A percentile compares a stretch with the other conserved stretches of the same genome.
Conservation (phyloP, 176 grass and related monocot species). For the Aegilops longissima region DNA sequence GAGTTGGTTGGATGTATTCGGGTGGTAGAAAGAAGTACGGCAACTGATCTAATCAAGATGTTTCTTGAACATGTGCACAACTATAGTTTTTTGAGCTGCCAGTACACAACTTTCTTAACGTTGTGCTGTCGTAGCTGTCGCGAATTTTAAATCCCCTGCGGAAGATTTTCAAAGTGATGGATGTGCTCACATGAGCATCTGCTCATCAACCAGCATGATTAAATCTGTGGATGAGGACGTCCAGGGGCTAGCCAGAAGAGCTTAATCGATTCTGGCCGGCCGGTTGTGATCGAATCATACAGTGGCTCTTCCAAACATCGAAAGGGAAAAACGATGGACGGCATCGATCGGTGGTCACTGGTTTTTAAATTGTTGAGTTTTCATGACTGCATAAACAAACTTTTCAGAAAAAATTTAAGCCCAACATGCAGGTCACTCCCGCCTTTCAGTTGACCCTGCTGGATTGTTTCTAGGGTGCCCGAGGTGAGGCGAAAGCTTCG, state of each 20-base stretch:
- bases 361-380: neutral
- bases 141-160: neutral
- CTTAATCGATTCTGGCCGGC: neutral
- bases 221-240: neutral
- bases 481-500: slow-evolving; percentile 1
- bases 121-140: neutral
- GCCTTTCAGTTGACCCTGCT: slow-evolving; percentile 3
- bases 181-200: neutral
- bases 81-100: neutral
- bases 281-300: neutral
- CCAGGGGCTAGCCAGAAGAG: neutral
- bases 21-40: slow-evolving; percentile 28
- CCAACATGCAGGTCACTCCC: neutral
- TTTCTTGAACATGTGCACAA: neutral
- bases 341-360: neutral
- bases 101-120: slow-evolving; percentile 14
- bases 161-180: neutral
- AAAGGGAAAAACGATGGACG: neutral
- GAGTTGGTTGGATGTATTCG: neutral
- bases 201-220: neutral
- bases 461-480: neutral
- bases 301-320: neutral
- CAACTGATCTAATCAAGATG: slow-evolving; percentile 10
- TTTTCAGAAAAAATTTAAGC: neutral
- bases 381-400: neutral